Evolutionary conservation across 257 asterid species (phyloP), one percentile per base, ranked within the genome.

Genomic region (Petrea volubilis): DNA sequence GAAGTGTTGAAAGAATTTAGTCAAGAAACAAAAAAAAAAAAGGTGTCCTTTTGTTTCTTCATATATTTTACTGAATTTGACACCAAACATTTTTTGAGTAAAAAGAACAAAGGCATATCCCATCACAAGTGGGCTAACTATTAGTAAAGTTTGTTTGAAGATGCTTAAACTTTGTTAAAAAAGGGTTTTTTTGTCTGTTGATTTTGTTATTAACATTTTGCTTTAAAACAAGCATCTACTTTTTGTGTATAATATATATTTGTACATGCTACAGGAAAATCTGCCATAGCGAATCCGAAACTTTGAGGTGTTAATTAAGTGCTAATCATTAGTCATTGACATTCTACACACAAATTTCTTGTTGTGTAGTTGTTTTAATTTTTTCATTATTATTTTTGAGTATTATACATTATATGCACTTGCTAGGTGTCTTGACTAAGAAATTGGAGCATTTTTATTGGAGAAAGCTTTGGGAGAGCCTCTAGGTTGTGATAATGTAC

Each of bases 1-100:
- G 14, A 40, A 57, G 74, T 60, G 72, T 56, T 77, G 81, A 71
- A 71, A 72, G 83, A 83, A 80, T 83, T 80, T 80, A 72, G 81
- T 74, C 81, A 74, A 83, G 67, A 65, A n/a, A 71, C 55, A 71
- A 71, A n/a, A n/a, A n/a, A n/a, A n/a, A n/a, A n/a, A n/a, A n/a
- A n/a, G n/a, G n/a, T n/a, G 47, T 75, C 70, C 64, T 56, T n/a
- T n/a, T 46, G 41, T 50, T 50, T 21, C 25, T 67, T 50, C 62
- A 57, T 70, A 57, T 70, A 67, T 53, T 75, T 60, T 53, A 74
- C n/a, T 74, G 6, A n/a, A 74, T 44, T 70, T 44, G 43, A 70
- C 79, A 58, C 27, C 55, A 31, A 57, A 49, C n/a, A 51, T 36
- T 38, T 68, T 52, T 73, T 41, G 31, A 27, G 21, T 36, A 63